Percentiles rank a stretch among this genome's conserved stretches.
phyloP scores from a whole-genome alignment of 2,329 filamentous ascomycete species.

The Cryoendolithus antarcticus region DNA sequence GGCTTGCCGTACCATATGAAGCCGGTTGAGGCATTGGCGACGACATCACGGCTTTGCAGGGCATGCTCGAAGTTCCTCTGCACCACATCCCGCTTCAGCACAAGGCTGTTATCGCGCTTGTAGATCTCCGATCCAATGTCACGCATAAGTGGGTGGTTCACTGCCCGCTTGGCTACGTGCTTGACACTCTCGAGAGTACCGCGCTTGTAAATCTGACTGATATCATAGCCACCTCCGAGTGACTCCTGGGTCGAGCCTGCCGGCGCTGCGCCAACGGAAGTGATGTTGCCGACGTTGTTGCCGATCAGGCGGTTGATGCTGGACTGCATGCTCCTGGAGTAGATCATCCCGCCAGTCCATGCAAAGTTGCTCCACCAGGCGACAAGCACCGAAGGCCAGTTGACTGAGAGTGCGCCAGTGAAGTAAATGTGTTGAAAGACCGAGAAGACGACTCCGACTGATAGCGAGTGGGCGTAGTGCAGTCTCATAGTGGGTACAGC shows the following conservation, averaged over 20 bases:
- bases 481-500: constrained; percentile 55
- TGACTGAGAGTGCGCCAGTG: constrained; percentile 58
- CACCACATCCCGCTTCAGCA: constrained; percentile 18
- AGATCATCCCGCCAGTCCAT: constrained; percentile 64
- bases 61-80: constrained; percentile 20
- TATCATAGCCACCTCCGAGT: constrained; percentile 40
- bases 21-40: constrained; percentile 26
- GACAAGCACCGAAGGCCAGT: constrained; percentile 62
- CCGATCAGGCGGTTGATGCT: constrained; percentile 55
- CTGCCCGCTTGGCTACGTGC: constrained; percentile 4
- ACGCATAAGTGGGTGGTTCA: constrained; percentile 14
- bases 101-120: constrained; percentile 12
- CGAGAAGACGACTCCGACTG: constrained; percentile 59
- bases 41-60: constrained; percentile 25
- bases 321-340: constrained; percentile 46
- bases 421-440: constrained; percentile 70
- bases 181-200: constrained; percentile 11
- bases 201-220: constrained; percentile 50
- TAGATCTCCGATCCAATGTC: constrained; percentile 23
- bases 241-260: constrained; percentile 40
- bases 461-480: constrained; percentile 66
- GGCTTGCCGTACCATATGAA: constrained; percentile 56
- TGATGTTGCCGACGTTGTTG: constrained; percentile 51
- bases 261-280: constrained; percentile 52
- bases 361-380: constrained; percentile 80